Percentiles rank a stretch among this genome's conserved stretches.
Evolutionary conservation across 192 early-diverging fungal species (phyloP).

Genomic region (Entomortierella parvispora): DNA sequence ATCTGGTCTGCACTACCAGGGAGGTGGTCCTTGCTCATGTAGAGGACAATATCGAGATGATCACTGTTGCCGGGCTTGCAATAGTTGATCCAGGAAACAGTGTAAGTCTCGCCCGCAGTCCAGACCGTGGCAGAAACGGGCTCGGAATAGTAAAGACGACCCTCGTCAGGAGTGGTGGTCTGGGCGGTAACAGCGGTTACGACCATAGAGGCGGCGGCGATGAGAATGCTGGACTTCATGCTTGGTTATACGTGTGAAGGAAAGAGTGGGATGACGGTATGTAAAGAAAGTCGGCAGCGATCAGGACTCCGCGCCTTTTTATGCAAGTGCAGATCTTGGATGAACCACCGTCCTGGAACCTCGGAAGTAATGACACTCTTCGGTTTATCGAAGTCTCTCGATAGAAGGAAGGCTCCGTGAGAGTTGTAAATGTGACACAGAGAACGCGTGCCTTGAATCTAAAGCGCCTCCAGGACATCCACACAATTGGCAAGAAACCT

Average conservation of each 20-base stretch:
- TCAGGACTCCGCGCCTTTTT: not conserved
- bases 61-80: constrained; percentile 13
- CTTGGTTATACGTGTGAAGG: not conserved
- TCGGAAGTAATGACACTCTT: too few relatives aligned
- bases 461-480: too few relatives aligned
- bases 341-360: too few relatives aligned
- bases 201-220: not conserved
- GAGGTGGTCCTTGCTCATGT: not conserved
- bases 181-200: constrained; percentile 2
- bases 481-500: too few relatives aligned
- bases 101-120: constrained; percentile 18
- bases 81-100: constrained; percentile 12
- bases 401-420: too few relatives aligned
- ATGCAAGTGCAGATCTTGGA: not conserved
- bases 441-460: too few relatives aligned
- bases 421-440: too few relatives aligned
- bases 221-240: constrained; percentile 8
- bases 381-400: too few relatives aligned
- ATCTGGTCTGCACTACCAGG: not conserved
- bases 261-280: not conserved
- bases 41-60: constrained; percentile 10
- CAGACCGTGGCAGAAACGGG: constrained; percentile 15
- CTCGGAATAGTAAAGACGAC: constrained; percentile 15
- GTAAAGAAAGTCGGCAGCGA: not conserved
- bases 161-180: constrained; percentile 9